A percentile compares a stretch with the other conserved stretches of the same genome.
These are phyloP conservation scores for Tylopilus plumbeoviolaceoides DNA, from an alignment of 768 basidiomycete genomes.

Conservation along the genomic window DNA sequence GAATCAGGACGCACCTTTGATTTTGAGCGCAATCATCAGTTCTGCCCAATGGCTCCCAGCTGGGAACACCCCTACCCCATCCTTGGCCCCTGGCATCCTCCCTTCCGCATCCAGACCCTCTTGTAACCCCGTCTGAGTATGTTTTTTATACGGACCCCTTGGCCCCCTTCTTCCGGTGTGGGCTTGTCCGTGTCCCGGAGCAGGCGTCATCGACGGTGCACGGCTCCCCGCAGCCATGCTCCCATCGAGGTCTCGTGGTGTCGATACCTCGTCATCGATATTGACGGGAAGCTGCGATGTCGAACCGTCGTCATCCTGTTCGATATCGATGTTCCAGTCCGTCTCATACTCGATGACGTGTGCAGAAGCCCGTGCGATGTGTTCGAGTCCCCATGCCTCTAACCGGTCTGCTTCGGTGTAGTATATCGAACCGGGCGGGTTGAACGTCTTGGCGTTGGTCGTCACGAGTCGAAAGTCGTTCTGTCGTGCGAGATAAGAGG, in stretches of 20 bases:
- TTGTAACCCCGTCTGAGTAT: conserved; percentile 35
- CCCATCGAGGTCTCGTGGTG: conserved; percentile 48
- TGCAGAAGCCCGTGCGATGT: conserved; percentile 63
- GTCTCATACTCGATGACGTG: conserved; percentile 81
- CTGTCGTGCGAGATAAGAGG: conserved; percentile 29
- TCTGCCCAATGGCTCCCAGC: conserved; percentile 68
- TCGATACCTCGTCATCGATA: conserved; percentile 36
- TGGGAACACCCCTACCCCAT: conserved; percentile 72
- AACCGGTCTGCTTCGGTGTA: conserved; percentile 69
- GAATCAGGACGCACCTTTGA: conserved; percentile 51
- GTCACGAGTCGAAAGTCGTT: conserved; percentile 70
- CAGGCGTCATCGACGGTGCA: conserved; percentile 41
- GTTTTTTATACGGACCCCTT: conserved; percentile 54
- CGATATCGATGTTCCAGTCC: conserved; percentile 80
- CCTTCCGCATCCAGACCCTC: conserved; percentile 66
- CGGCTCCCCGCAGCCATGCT: conserved; percentile 40
- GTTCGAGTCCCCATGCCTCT: conserved; percentile 67
- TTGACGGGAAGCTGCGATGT: conserved; percentile 24
- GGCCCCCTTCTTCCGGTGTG: conserved; percentile 37
- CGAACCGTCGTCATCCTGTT: conserved; percentile 49
- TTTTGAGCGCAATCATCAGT: conserved; percentile 67
- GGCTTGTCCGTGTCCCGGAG: conserved; percentile 16
- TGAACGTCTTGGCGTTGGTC: conserved; percentile 71
- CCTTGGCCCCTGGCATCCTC: conserved; percentile 69
- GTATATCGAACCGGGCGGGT: conserved; percentile 71